Base-by-base conservation (phyloP, 148 eudicot species). In the Arctostaphylos glauca region DNA sequence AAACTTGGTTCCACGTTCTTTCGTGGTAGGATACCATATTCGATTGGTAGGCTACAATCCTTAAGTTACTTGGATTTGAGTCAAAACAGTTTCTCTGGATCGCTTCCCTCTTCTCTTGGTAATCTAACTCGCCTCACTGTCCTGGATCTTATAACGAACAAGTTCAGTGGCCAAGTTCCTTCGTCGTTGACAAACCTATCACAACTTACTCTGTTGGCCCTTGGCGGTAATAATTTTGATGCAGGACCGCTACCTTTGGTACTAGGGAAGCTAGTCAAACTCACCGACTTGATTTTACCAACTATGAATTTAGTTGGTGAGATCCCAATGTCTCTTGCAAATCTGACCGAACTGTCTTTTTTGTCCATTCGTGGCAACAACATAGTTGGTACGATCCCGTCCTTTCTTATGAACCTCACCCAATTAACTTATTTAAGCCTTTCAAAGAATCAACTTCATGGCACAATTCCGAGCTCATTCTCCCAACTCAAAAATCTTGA, bases 351-450 rank as follows among this genome's bases (percentile, higher is more conserved):
- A 62, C 81, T 84, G 7, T 18, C 46, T 12, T 0, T 0, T 13
- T 16, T 84, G 23, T 5, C 2, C 13, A 21, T 88, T 13, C 15
- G 50, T 3, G 5, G 5, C 2, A 88, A 84, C 56, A 56, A 80
- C 19, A 52, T 86, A 16, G 13, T n/a, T 43, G 85, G 87, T 80
- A 44, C n/a, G n/a, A n/a, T n/a, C n/a, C n/a, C n/a, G n/a, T n/a
- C n/a, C n/a, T n/a, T n/a, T n/a, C n/a, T n/a, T n/a, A n/a, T n/a
- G n/a, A n/a, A n/a, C n/a, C n/a, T n/a, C n/a, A n/a, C n/a, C n/a
- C n/a, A n/a, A n/a, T n/a, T n/a, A n/a, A n/a, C n/a, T n/a, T n/a
- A n/a, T n/a, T n/a, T n/a, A n/a, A n/a, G n/a, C n/a, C n/a, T n/a
- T n/a, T n/a, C n/a, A n/a, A n/a, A n/a, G n/a, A n/a, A n/a, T n/a